Percentiles rank a stretch among this genome's conserved stretches.
phyloP scores from a whole-genome alignment of 169 alveolate species.

The Cryptosporidium sp. region DNA sequence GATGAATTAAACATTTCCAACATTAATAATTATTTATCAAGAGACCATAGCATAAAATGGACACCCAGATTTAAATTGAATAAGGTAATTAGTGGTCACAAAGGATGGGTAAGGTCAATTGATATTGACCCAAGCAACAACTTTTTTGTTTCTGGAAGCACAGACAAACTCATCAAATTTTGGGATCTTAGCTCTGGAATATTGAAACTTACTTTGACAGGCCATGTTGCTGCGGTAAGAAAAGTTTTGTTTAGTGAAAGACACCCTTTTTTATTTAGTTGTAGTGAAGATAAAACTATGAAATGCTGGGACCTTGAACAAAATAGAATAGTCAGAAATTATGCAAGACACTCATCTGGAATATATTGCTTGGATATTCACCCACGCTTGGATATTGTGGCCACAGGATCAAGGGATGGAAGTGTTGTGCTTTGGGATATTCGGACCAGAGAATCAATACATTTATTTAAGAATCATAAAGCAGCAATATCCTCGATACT shows the following conservation, averaged over 20 bases:
- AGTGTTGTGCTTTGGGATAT: constrained; percentile 99
- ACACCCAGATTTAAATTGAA: constrained; percentile 97
- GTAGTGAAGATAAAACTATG: constrained; percentile 97
- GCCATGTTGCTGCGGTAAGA: constrained; percentile 96
- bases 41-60: constrained; percentile 86
- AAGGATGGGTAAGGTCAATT: constrained; percentile 98
- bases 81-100: constrained; percentile 97
- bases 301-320: constrained; percentile 99
- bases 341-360: constrained; percentile 97
- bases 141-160: constrained; percentile 96
- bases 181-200: constrained; percentile 98
- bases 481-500: constrained; percentile 92
- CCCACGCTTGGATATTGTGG: constrained; percentile 95
- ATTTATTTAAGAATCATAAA: constrained; percentile 94
- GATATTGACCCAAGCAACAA: constrained; percentile 96
- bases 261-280: constrained; percentile 97
- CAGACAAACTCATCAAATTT: constrained; percentile 96
- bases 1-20: neutral
- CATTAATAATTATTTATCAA: neutral
- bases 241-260: constrained; percentile 92
- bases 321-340: constrained; percentile 96
- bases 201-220: constrained; percentile 95
- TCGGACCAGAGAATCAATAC: constrained; percentile 94
- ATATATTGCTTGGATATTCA: constrained; percentile 95
- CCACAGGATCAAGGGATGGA: constrained; percentile 98